Conservation (phyloP, 2,329 filamentous ascomycete species). For the Orbilia ellipsospora region DNA sequence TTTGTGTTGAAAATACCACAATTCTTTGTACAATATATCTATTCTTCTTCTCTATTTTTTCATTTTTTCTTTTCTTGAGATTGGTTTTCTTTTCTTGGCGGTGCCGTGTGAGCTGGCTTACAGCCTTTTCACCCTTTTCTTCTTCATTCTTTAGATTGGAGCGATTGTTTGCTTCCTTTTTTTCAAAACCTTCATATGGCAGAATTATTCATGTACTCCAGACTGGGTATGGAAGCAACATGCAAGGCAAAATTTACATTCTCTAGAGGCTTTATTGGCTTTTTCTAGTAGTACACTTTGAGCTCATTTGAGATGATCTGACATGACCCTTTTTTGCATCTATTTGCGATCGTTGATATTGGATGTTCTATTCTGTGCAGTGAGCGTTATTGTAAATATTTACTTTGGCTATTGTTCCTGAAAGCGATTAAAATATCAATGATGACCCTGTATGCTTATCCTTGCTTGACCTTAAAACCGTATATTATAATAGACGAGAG, state of each 20-base stretch:
- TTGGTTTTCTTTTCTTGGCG: conserved; percentile 11
- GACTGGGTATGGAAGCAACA: conserved; percentile 29
- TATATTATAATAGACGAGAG: background rate
- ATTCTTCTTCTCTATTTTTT: background rate
- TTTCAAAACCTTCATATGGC: conserved; percentile 17
- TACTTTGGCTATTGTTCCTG: no score
- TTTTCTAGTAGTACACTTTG: conserved; percentile 4
- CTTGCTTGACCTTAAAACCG: background rate
- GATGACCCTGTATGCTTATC: conserved; percentile 22
- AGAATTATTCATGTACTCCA: conserved; percentile 43
- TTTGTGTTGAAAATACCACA: conserved; percentile 8
- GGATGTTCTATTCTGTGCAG: conserved; percentile 10
- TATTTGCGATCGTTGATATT: background rate
- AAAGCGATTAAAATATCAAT: background rate
- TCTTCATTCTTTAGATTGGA: conserved; percentile 24
- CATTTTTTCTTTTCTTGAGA: conserved; percentile 20
- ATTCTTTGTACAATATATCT: conserved; percentile 41
- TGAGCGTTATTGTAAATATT: no score
- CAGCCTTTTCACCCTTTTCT: background rate
- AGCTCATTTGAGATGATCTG: conserved; percentile 53
- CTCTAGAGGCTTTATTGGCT: background rate
- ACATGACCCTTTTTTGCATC: conserved; percentile 16
- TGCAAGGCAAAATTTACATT: conserved; percentile 8
- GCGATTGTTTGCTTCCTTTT: background rate
- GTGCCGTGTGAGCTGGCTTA: background rate